A percentile compares a stretch with the other conserved stretches of the same genome.
phyloP scores from a whole-genome alignment of 139 green algal species.

The Haematococcus lacustris region DNA sequence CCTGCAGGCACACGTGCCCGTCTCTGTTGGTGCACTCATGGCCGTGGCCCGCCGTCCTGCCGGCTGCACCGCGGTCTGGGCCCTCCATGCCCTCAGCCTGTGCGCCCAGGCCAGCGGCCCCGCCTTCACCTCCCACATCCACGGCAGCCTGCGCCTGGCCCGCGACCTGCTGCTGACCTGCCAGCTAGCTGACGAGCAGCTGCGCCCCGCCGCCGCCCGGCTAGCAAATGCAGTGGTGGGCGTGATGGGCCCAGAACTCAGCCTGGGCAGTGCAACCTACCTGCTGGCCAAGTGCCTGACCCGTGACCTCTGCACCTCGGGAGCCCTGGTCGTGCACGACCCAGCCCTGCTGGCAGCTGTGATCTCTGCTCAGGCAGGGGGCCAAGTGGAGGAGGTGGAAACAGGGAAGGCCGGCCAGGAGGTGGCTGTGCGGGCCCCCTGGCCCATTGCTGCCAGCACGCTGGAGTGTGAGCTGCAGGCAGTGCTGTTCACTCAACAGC shows the following conservation, averaged over 20 bases:
- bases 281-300: slow-evolving; percentile 43
- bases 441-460: slow-evolving; percentile 9
- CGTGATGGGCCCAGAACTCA: slow-evolving; percentile 81
- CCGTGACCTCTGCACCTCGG: slow-evolving; percentile 2
- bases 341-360: too few species aligned
- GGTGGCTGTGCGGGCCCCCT: not conserved
- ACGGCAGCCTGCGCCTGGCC: slow-evolving; percentile 50
- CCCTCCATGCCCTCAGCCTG: slow-evolving; percentile 76
- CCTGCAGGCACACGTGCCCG: slow-evolving; percentile 10
- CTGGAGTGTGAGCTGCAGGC: slow-evolving; percentile 19
- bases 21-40: slow-evolving; percentile 45
- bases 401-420: not conserved
- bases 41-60: slow-evolving; percentile 37
- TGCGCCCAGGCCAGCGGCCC: slow-evolving; percentile 62
- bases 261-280: slow-evolving; percentile 59
- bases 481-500: slow-evolving; percentile 89
- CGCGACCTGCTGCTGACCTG: slow-evolving; percentile 52
- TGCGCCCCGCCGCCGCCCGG: slow-evolving; percentile 61
- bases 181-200: slow-evolving; percentile 32
- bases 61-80: slow-evolving; percentile 47
- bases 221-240: slow-evolving; percentile 86
- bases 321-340: too few species aligned
- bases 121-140: slow-evolving; percentile 62
- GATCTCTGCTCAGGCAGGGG: not conserved
- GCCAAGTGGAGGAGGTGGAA: not conserved